phyloP scores from a whole-genome alignment of 345 rosid species.

The Moricandia arvensis region DNA sequence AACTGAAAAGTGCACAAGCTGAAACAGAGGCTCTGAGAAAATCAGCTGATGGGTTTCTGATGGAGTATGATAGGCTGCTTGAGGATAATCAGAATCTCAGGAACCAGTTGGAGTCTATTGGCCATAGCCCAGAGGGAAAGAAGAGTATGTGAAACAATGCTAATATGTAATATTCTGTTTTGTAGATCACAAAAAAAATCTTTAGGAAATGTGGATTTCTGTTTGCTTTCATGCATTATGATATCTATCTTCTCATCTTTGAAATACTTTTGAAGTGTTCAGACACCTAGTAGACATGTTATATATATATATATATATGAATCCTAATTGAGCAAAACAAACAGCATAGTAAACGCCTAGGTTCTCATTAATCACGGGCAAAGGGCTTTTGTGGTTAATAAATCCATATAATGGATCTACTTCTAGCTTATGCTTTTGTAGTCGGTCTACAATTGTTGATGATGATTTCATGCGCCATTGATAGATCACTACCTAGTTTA shows the following conservation, averaged over 20 bases:
- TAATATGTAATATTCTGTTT: slow-evolving; percentile 13
- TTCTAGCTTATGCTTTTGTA: too few species aligned
- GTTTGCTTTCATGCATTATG: not conserved
- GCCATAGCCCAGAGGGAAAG: slow-evolving; percentile 49
- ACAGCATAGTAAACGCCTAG: not conserved
- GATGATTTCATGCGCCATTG: not conserved
- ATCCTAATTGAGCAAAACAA: not conserved
- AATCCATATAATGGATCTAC: too few species aligned
- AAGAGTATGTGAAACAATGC: slow-evolving; percentile 42
- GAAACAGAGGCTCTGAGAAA: slow-evolving; percentile 65
- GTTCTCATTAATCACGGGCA: not conserved
- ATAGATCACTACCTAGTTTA: not conserved
- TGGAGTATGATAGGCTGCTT: slow-evolving; percentile 67
- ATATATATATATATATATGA: too few species aligned
- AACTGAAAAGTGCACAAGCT: slow-evolving; percentile 51
- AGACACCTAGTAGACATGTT: not conserved
- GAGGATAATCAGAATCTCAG: slow-evolving; percentile 73
- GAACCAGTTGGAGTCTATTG: slow-evolving; percentile 58
- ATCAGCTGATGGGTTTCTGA: slow-evolving; percentile 67
- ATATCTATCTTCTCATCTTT: not conserved
- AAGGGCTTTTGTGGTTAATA: too few species aligned
- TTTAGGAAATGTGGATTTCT: not conserved
- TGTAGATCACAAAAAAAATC: slow-evolving; percentile 7
- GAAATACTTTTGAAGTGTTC: not conserved
- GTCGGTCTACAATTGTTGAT: not conserved